These are phyloP conservation scores for Botrytis pseudocinerea DNA, from an alignment of 2,329 filamentous ascomycete genomes.

Conservation along the genomic window DNA sequence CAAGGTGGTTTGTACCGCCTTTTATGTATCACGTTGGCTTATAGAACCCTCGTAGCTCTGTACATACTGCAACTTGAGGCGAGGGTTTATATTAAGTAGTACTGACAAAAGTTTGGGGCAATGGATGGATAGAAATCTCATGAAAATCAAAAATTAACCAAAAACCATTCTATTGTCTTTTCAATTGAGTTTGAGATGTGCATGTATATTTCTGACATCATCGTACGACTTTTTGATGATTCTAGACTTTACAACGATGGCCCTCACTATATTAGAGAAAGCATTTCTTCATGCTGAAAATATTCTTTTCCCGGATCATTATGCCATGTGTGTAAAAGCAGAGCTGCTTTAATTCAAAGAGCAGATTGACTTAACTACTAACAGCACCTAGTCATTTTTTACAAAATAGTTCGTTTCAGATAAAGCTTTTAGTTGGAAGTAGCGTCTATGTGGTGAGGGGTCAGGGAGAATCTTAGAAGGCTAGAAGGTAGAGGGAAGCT, in stretches of 20 bases:
- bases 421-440: background rate
- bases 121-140: background rate
- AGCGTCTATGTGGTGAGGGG: background rate
- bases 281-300: background rate
- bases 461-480: background rate
- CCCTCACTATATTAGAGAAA: background rate
- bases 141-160: background rate
- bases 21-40: background rate
- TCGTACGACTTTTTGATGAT: background rate
- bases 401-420: background rate
- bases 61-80: background rate
- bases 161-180: no score
- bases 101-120: background rate
- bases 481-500: background rate
- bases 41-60: background rate
- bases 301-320: background rate
- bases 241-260: background rate
- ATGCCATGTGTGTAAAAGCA: background rate
- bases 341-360: background rate
- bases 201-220: background rate
- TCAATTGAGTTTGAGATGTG: background rate
- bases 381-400: background rate
- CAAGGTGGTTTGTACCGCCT: background rate
- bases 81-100: slow-evolving; percentile 1
- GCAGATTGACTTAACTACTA: background rate